These are phyloP conservation scores for Tylopilus intermedius DNA, from an alignment of 768 basidiomycete species.

Conservation along the genomic window DNA sequence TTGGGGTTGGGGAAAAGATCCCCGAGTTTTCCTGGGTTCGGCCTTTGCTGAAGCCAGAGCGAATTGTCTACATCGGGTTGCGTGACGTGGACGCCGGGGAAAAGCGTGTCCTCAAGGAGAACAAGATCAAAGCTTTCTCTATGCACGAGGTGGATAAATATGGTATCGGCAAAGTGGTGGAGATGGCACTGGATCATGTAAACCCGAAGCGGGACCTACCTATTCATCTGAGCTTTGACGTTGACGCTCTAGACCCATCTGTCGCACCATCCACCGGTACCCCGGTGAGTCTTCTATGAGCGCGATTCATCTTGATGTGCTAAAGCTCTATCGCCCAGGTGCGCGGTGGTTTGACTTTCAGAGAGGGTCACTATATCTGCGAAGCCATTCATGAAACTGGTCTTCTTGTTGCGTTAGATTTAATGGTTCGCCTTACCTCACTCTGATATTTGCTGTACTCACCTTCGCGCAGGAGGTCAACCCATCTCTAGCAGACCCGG, in stretches of 20 bases:
- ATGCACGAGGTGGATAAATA: conserved; percentile 90
- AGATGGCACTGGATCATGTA: conserved; percentile 94
- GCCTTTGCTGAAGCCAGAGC: conserved; percentile 61
- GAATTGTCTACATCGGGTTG: conserved; percentile 94
- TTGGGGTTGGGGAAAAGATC: conserved; percentile 41
- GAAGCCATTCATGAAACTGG: conserved; percentile 92
- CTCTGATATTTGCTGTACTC: conserved; percentile 1
- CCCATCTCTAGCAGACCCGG: conserved; percentile 78
- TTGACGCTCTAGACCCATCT: conserved; percentile 88
- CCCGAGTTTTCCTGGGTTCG: conserved; percentile 56
- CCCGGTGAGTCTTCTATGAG: conserved; percentile 45
- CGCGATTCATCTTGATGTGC: not conserved
- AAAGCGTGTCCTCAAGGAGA: conserved; percentile 76
- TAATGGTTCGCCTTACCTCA: conserved; percentile 63
- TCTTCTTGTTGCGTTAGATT: conserved; percentile 82
- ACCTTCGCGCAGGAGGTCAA: conserved; percentile 75
- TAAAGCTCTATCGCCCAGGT: conserved; percentile 42
- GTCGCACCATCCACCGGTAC: conserved; percentile 97
- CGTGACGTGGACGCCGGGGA: conserved; percentile 90
- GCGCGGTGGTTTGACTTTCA: conserved; percentile 91
- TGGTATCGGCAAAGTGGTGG: conserved; percentile 91
- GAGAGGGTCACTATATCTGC: conserved; percentile 98
- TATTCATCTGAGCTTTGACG: conserved; percentile 95
- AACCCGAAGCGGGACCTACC: conserved; percentile 80
- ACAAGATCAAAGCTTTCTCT: conserved; percentile 79